Evolutionary conservation across 139 green algal genomes (phyloP), one percentile per base, ranked within the genome.

Genomic region (Zygnema circumcarinatum): DNA sequence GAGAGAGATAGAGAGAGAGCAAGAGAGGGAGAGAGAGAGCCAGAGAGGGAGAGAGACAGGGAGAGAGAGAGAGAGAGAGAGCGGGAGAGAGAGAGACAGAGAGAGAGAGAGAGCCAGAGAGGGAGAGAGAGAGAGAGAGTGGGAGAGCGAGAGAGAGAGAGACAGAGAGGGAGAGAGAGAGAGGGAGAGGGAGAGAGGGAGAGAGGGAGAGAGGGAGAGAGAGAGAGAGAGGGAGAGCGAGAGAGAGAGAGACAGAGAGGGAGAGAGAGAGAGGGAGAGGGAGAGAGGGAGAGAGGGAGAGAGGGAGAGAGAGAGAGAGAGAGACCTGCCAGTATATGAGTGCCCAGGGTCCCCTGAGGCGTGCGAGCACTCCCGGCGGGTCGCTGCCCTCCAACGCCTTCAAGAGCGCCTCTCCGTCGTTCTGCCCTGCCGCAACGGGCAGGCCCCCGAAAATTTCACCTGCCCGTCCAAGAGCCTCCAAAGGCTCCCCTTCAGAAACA

Each of bases 341-440:
- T 29, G 95, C 90, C 95, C 96, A 98, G 1, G 95, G 95, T 0
- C 95, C 95, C 1, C 90, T 38, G 35, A 89, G 79, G 20, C 20
- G 25, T 21, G 84, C 67, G 39, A 89, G 33, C 2, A 88, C 31
- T 22, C 53, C 33, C 22, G 76, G 35, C 20, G 32, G 36, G 68
- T 42, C 2, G 0, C 67, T 35, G 22, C 21, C 25, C 16, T 21
- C 32, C n/a, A 89, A 69, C 11, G 84, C 84, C 22, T 25, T 33
- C 32, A 89, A 29, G 29, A 89, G 79, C 16, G 3, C 33, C 79
- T 84, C 56, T 1, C 35, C 38, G 52, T 89, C 84, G 21, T 88
- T 88, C 79, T 87, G 1, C 3, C 31, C 32, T 31, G 38, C 22
- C 29, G 73, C 35, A 16, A 89, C 79, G 79, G 67, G 53, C 47